These are phyloP conservation scores for Aspergillus coremiiformis DNA, from an alignment of 495 filamentous ascomycete genomes.

Conservation along the genomic window DNA sequence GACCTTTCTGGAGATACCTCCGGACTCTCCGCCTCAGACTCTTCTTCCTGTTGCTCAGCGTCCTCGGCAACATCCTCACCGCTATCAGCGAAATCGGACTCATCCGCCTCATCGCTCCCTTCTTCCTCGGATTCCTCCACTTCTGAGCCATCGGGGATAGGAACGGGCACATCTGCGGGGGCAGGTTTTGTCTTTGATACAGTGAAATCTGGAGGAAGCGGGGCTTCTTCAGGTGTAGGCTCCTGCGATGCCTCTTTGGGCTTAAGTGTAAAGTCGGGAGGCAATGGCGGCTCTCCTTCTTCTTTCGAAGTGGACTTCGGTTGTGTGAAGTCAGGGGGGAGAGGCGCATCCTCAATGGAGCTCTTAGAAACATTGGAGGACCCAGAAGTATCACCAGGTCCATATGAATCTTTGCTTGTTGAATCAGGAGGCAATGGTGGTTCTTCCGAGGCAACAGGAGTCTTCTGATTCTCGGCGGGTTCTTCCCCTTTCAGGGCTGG, in stretches of 20 bases:
- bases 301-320: conserved; percentile 16
- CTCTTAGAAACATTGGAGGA: conserved; percentile 52
- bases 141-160: conserved; percentile 25
- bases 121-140: conserved; percentile 22
- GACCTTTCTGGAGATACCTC: conserved; percentile 60
- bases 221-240: conserved; percentile 20
- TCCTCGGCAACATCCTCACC: conserved; percentile 26
- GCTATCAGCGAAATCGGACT: conserved; percentile 23
- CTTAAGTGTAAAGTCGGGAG: conserved; percentile 27
- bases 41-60: conserved; percentile 33
- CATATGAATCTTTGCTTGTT: conserved; percentile 59
- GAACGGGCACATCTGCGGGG: conserved; percentile 18
- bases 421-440: conserved; percentile 70
- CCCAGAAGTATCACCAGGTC: conserved; percentile 58
- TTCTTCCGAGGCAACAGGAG: conserved; percentile 28
- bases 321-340: conserved; percentile 54
- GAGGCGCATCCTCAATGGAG: conserved; percentile 46
- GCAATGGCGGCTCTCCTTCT: conserved; percentile 31
- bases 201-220: conserved; percentile 34
- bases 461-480: conserved; percentile 15
- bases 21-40: conserved; percentile 48
- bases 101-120: conserved; percentile 11
- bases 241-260: not conserved
- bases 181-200: conserved; percentile 8
- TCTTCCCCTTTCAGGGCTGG: conserved; percentile 20